Evolutionary conservation across 192 early-diverging fungal genomes (phyloP), one percentile per base, ranked within the genome.

Genomic region (Coemansia reversa): DNA sequence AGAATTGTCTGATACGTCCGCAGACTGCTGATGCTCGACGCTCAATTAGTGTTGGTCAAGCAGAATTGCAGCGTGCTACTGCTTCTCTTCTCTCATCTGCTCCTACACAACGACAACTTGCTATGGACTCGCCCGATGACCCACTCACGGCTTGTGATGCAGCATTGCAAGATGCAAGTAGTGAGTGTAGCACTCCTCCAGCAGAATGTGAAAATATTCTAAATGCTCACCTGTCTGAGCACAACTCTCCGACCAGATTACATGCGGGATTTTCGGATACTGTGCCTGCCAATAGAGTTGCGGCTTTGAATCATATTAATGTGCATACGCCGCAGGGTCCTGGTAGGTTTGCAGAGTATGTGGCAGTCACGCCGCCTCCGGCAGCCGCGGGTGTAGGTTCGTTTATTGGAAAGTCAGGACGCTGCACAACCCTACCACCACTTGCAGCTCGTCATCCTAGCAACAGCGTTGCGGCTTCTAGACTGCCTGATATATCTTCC

Each of bases 11-110:
- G 8, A 39, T 24, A 32, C 60, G 29, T 22, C 20, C 29, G 49
- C 51, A 18, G 50, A 60, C n/a, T 45, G 11, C 42, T 19, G 32
- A 51, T 33, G 27, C 12, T n/a, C 9, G 74, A 0, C 53, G 73
- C 0, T 58, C 73, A 12, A 23, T 75, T 24, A 69, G 66, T 39
- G 69, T 75, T 67, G 67, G 59, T 55, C 53, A 62, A 1, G 48
- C 53, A 0, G 73, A 75, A 14, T 62, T 66, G 18, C 33, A 56
- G 6, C 63, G 58, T 5, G 62, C 62, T 0, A 35, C 0, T 22
- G 25, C 19, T 54, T 51, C 12, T 25, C 47, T 25, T 45, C 24
- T n/a, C 27, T 49, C 33, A 14, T n/a, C 32, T 18, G 7, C 30
- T 5, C 14, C 7, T 16, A 54, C 23, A 0, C 52, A 54, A 12